phyloP scores from a whole-genome alignment of 2,329 filamentous ascomycete species.

The Rhynchosporium secalis region DNA sequence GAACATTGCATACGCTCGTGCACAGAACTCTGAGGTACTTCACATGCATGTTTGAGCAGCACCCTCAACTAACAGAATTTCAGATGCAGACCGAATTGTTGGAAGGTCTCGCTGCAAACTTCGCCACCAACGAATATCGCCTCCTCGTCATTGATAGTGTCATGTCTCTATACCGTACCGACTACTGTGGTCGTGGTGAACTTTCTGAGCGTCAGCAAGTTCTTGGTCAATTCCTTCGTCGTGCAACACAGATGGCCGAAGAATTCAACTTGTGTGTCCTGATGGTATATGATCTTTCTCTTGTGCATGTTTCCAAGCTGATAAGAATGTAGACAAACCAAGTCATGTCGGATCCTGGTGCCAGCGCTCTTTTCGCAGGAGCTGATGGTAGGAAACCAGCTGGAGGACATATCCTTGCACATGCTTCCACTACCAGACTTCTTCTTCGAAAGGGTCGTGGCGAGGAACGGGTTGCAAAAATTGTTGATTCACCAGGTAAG shows the following conservation, averaged over 20 bases:
- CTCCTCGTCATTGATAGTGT: conserved; percentile 70
- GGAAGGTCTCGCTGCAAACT: conserved; percentile 59
- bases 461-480: conserved; percentile 69
- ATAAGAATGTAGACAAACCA: conserved; percentile 58
- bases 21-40: conserved; percentile 59
- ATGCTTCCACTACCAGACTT: conserved; percentile 66
- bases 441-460: conserved; percentile 67
- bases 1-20: conserved; percentile 66
- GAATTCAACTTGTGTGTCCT: conserved; percentile 68
- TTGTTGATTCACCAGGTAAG: conserved; percentile 65
- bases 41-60: neutral
- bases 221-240: conserved; percentile 63
- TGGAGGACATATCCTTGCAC: conserved; percentile 67
- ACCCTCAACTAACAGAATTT: conserved; percentile 13
- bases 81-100: conserved; percentile 58
- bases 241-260: conserved; percentile 64
- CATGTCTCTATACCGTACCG: conserved; percentile 68
- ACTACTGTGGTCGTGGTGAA: conserved; percentile 66
- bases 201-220: conserved; percentile 69
- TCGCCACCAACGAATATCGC: conserved; percentile 63
- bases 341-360: conserved; percentile 69
- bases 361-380: conserved; percentile 65
- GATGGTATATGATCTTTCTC: conserved; percentile 47
- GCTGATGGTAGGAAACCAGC: conserved; percentile 68
- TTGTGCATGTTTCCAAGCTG: neutral